These are phyloP conservation scores for Penicillium rolfsii DNA, from an alignment of 2,329 filamentous ascomycete species.

Conservation along the genomic window DNA sequence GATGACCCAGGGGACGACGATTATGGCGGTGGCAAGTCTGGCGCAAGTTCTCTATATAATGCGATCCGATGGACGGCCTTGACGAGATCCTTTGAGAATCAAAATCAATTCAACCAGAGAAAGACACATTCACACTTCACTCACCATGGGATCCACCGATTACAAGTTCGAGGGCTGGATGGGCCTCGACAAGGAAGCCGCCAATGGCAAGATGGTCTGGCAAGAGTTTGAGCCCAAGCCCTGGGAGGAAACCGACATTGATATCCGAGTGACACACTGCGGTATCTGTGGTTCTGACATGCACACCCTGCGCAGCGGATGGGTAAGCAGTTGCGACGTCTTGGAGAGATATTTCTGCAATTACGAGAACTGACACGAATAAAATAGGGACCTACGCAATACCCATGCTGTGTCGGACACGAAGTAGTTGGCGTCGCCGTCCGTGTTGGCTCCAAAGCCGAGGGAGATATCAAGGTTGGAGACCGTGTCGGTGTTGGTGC, in stretches of 20 bases:
- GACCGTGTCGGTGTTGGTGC: constrained; percentile 59
- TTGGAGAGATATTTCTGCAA: background rate
- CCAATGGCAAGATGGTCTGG: constrained; percentile 59
- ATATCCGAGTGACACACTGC: constrained; percentile 66
- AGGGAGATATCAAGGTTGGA: constrained; percentile 38
- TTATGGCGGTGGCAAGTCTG: background rate
- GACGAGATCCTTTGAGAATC: background rate
- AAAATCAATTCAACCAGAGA: background rate
- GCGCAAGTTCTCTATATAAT: constrained; percentile 6
- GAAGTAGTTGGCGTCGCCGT: constrained; percentile 66
- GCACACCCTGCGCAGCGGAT: constrained; percentile 59
- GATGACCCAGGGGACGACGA: background rate
- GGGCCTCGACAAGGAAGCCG: constrained; percentile 53
- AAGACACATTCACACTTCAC: constrained; percentile 5
- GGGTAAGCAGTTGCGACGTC: constrained; percentile 30
- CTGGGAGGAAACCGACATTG: constrained; percentile 67
- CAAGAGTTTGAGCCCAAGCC: constrained; percentile 63
- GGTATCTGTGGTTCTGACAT: constrained; percentile 67
- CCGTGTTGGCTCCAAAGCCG: constrained; percentile 55
- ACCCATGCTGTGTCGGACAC: constrained; percentile 62
- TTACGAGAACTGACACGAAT: background rate
- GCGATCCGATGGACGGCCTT: background rate
- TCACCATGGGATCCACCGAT: constrained; percentile 38
- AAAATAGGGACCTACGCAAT: constrained; percentile 36
- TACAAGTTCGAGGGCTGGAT: constrained; percentile 62